Percentiles rank a stretch among this genome's conserved stretches.
Conservation (phyloP, 495 filamentous ascomycete genomes). For the Penicillium tannophilum region DNA sequence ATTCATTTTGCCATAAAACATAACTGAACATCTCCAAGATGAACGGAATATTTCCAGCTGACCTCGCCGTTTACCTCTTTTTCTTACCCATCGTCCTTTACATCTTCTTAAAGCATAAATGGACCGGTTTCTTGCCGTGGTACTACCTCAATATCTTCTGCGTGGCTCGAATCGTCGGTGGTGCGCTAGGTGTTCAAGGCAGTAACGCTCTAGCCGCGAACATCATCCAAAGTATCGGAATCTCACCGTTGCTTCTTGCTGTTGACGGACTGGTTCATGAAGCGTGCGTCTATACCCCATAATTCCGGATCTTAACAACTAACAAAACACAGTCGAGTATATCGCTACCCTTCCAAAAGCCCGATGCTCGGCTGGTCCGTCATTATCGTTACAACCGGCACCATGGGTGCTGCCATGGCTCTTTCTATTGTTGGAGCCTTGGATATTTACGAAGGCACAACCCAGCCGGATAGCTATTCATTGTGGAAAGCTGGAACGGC, state of each 20-base stretch:
- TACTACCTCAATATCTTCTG: background rate
- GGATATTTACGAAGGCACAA: background rate
- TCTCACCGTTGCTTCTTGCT: background rate
- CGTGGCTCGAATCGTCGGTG: conserved; percentile 3
- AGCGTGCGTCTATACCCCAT: background rate
- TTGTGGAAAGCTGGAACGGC: background rate
- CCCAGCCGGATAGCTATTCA: background rate
- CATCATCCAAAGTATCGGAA: background rate
- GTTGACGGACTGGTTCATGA: background rate
- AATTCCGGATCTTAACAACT: background rate
- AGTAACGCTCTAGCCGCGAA: background rate
- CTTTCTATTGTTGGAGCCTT: background rate
- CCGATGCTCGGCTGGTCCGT: background rate
- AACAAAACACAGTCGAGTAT: background rate
- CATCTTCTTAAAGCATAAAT: background rate
- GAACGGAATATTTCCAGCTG: background rate
- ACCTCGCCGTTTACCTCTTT: background rate
- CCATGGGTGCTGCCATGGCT: background rate
- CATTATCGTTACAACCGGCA: background rate
- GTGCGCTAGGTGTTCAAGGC: background rate
- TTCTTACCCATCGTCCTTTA: background rate
- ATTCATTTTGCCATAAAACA: no score
- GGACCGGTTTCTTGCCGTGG: background rate
- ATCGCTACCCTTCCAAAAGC: background rate
- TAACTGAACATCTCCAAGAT: background rate